A percentile compares a stretch with the other conserved stretches of the same genome.
Conservation (phyloP, 495 filamentous ascomycete genomes). For the Podospora sp. region DNA sequence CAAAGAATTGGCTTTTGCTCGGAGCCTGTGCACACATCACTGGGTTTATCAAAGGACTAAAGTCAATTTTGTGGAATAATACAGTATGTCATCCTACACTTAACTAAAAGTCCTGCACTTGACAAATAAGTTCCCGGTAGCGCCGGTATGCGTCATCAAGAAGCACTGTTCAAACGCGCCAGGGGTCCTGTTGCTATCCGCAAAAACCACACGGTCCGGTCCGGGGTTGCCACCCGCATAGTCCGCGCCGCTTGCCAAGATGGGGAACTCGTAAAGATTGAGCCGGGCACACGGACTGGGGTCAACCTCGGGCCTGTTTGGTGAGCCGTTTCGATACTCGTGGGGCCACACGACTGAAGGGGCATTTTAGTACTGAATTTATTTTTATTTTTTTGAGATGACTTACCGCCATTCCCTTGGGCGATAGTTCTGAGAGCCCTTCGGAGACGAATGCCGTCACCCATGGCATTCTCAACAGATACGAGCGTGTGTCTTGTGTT, state of each 20-base stretch:
- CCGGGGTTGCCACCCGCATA: slow-evolving; percentile 3
- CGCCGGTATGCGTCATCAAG: slow-evolving; percentile 12
- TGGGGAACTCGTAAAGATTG: slow-evolving; percentile 8
- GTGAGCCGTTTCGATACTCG: not conserved
- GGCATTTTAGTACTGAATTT: not conserved
- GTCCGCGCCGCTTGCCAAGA: slow-evolving; percentile 1
- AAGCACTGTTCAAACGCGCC: slow-evolving; percentile 6
- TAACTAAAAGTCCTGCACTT: slow-evolving; percentile 4
- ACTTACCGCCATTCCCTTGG: slow-evolving; percentile 2
- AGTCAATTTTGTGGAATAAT: too few species aligned
- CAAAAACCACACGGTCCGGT: slow-evolving; percentile 2
- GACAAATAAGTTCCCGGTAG: slow-evolving; percentile 5
- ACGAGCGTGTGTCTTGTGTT: slow-evolving; percentile 2
- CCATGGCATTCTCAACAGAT: slow-evolving; percentile 10
- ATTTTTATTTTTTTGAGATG: not conserved
- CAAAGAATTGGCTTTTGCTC: too few species aligned
- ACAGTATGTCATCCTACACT: too few species aligned
- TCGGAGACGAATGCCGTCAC: slow-evolving; percentile 7
- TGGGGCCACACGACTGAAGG: slow-evolving; percentile 8
- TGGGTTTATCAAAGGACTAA: too few species aligned
- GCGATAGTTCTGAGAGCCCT: slow-evolving; percentile 4
- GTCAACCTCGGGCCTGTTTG: slow-evolving; percentile 6
- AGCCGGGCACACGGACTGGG: slow-evolving; percentile 1
- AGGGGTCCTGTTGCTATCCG: slow-evolving; percentile 8
- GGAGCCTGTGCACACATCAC: too few species aligned